phyloP scores from a whole-genome alignment of 805 yeast genomes.

The Sugiyamaella americana region DNA sequence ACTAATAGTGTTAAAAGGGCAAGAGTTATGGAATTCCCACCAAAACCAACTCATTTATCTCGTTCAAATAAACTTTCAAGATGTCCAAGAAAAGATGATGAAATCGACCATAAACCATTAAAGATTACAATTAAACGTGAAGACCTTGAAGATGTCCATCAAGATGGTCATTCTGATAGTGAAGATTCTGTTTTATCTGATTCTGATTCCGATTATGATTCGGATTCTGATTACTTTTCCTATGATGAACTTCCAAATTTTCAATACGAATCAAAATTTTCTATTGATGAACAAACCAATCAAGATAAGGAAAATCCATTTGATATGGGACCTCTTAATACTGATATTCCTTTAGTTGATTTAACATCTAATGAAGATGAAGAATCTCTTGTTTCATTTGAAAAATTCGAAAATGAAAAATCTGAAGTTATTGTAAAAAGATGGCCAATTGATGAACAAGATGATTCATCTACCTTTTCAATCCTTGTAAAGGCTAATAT shows the following conservation, averaged over 20 bases:
- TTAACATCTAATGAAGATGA: background rate
- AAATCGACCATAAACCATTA: background rate
- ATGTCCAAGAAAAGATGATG: background rate
- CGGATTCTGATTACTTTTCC: conserved; percentile 5
- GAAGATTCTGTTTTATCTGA: background rate
- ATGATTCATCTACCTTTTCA: conserved; percentile 24
- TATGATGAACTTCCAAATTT: conserved; percentile 16
- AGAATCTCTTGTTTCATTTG: background rate
- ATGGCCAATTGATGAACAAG: conserved; percentile 25
- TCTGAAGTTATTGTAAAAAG: conserved; percentile 4
- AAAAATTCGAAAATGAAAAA: background rate
- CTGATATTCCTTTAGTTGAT: conserved; percentile 8
- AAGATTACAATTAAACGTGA: background rate
- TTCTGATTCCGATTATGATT: conserved; percentile 6
- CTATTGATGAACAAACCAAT: background rate
- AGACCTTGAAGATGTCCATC: background rate
- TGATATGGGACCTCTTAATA: conserved; percentile 1
- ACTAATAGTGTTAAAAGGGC: background rate
- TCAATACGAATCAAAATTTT: conserved; percentile 11
- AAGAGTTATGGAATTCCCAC: background rate
- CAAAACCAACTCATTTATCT: background rate
- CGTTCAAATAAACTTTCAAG: background rate
- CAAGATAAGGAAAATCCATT: conserved; percentile 4
- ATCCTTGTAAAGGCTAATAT: conserved; percentile 14
- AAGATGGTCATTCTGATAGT: background rate